Evolutionary conservation across 78 protist genomes (phyloP).

Genomic region (Salpingoeca rosetta): DNA sequence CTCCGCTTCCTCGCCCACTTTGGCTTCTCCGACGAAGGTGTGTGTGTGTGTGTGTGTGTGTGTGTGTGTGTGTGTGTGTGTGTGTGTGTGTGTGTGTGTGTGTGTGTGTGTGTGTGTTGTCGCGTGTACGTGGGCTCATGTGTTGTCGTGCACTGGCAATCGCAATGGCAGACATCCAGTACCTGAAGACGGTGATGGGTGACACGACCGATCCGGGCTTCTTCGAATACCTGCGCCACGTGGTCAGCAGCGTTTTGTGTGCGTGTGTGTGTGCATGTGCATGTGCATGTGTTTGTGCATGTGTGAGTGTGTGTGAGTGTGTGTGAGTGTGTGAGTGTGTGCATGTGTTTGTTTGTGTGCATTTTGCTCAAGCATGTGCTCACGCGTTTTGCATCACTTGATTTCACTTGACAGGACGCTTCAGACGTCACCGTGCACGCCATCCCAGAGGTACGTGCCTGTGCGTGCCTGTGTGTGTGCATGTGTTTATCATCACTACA

Average conservation of each 20-base stretch:
- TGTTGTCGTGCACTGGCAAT: slow-evolving; percentile 13
- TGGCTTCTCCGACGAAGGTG: not conserved
- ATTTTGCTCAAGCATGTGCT: not conserved
- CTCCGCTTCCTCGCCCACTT: not conserved
- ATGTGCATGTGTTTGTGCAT: no score
- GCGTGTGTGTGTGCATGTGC: no score
- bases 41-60: no score
- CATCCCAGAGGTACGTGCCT: not conserved
- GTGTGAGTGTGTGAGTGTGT: no score
- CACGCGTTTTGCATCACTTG: no score
- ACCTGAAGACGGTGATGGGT: slow-evolving; percentile 30
- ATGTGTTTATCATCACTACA: no score
- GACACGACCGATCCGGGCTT: slow-evolving; percentile 47
- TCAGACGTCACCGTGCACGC: slow-evolving; percentile 15
- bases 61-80: not conserved
- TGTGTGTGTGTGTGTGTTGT: no score
- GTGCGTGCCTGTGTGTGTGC: no score
- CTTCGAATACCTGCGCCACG: slow-evolving; percentile 40
- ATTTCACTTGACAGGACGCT: no score
- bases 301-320: no score
- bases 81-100: slow-evolving; percentile 9
- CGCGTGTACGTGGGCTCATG: no score
- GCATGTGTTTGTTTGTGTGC: no score
- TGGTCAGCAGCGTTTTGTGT: not conserved
- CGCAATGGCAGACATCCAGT: slow-evolving; percentile 41